Percentiles rank a stretch among this genome's conserved stretches.
phyloP scores from a whole-genome alignment of 2,329 filamentous ascomycete species.

The Xylaria sp. region DNA sequence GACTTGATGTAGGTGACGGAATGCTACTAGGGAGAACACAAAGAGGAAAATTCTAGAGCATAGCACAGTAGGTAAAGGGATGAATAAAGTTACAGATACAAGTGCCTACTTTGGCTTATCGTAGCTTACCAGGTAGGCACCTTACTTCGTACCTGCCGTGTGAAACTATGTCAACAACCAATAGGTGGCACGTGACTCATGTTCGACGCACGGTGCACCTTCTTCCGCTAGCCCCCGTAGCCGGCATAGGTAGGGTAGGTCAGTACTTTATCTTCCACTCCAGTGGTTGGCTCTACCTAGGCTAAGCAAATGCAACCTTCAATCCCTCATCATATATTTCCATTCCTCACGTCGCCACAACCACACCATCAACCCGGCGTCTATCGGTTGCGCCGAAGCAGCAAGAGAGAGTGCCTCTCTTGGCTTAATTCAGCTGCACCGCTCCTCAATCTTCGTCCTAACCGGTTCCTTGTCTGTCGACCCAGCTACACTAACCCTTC shows the following conservation, averaged over 20 bases:
- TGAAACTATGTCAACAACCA: background rate
- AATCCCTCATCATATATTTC: conserved; percentile 23
- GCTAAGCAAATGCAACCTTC: conserved; percentile 18
- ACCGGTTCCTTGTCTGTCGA: conserved; percentile 15
- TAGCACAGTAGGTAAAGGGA: background rate
- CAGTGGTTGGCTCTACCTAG: conserved; percentile 1
- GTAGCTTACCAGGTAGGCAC: background rate
- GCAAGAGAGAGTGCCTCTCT: background rate
- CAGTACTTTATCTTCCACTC: conserved; percentile 20
- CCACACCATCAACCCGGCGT: conserved; percentile 8
- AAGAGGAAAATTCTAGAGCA: background rate
- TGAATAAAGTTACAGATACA: background rate
- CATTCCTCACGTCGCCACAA: conserved; percentile 19
- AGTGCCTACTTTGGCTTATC: background rate
- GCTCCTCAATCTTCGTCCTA: conserved; percentile 1
- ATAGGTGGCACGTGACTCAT: conserved; percentile 25
- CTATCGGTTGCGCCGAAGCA: background rate
- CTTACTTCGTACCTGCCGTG: background rate
- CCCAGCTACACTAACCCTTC: conserved; percentile 5
- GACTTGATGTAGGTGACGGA: no score
- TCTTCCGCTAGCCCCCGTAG: conserved; percentile 23
- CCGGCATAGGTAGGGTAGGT: conserved; percentile 12
- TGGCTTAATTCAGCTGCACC: conserved; percentile 11
- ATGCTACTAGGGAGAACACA: no score
- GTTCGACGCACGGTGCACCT: conserved; percentile 35